These are phyloP conservation scores for Ramaria rubella DNA, from an alignment of 768 basidiomycete species.

Conservation along the genomic window DNA sequence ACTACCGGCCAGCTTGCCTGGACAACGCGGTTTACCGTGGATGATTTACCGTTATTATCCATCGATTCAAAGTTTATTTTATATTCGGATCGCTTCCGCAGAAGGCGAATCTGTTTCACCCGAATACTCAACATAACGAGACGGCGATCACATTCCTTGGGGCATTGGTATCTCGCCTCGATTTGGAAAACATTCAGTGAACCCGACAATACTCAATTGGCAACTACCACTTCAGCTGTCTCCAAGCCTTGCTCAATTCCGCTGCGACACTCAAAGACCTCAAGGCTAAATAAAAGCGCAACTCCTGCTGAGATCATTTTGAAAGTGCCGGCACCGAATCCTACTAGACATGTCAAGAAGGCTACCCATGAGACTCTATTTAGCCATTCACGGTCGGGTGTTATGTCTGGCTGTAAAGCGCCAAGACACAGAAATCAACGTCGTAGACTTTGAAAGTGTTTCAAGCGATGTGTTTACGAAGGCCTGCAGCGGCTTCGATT, in stretches of 20 bases:
- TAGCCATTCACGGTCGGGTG: background rate
- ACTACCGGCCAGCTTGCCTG: conserved; percentile 19
- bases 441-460: background rate
- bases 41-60: background rate
- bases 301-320: background rate
- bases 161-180: conserved; percentile 25
- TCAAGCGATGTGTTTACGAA: too few species aligned
- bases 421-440: background rate
- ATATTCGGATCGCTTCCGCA: conserved; percentile 26
- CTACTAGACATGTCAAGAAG: background rate
- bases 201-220: background rate
- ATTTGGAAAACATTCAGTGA: background rate
- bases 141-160: conserved; percentile 33
- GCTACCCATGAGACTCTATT: background rate
- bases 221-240: too few species aligned
- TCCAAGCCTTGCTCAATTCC: too few species aligned
- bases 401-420: background rate
- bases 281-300: background rate
- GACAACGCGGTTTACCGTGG: conserved; percentile 36
- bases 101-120: conserved; percentile 24
- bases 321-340: background rate
- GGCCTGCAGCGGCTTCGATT: too few species aligned
- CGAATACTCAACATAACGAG: conserved; percentile 26
- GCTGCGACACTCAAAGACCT: background rate
- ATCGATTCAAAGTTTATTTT: background rate